Evolutionary conservation across 2,329 filamentous ascomycete genomes (phyloP).

Genomic region (Monosporascus sp.): DNA sequence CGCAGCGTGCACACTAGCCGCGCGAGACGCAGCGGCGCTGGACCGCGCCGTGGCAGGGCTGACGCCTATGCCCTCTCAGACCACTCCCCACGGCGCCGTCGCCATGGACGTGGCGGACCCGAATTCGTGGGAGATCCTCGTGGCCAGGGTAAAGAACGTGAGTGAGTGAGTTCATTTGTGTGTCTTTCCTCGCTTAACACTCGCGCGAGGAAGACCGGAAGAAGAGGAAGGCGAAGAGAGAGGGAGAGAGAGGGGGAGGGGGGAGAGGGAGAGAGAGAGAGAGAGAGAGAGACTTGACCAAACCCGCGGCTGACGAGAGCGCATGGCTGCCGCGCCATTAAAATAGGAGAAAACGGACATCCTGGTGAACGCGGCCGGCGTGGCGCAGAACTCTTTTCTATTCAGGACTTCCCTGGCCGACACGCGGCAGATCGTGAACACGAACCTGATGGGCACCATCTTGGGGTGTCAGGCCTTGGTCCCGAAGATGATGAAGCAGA

Average conservation of each 20-base stretch:
- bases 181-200: neutral
- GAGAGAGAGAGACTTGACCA: too few species aligned
- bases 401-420: conserved; percentile 43
- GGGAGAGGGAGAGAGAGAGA: too few species aligned
- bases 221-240: too few species aligned
- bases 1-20: conserved; percentile 55
- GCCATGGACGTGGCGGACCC: conserved; percentile 16
- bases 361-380: conserved; percentile 75
- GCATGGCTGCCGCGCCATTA: neutral
- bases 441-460: conserved; percentile 66
- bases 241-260: too few species aligned
- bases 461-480: conserved; percentile 51
- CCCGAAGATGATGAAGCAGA: conserved; percentile 39
- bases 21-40: conserved; percentile 46
- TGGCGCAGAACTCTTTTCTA: conserved; percentile 62
- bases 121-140: conserved; percentile 13
- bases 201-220: too few species aligned
- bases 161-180: conserved; percentile 1
- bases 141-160: conserved; percentile 4
- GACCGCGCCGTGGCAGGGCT: conserved; percentile 30
- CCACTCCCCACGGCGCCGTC: conserved; percentile 4
- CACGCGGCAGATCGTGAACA: conserved; percentile 55
- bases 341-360: conserved; percentile 38
- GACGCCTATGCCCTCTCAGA: conserved; percentile 6
- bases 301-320: too few species aligned